Evolutionary conservation across 2,329 filamentous ascomycete genomes (phyloP), one percentile per base, ranked within the genome.

Genomic region (Curvularia sp.): DNA sequence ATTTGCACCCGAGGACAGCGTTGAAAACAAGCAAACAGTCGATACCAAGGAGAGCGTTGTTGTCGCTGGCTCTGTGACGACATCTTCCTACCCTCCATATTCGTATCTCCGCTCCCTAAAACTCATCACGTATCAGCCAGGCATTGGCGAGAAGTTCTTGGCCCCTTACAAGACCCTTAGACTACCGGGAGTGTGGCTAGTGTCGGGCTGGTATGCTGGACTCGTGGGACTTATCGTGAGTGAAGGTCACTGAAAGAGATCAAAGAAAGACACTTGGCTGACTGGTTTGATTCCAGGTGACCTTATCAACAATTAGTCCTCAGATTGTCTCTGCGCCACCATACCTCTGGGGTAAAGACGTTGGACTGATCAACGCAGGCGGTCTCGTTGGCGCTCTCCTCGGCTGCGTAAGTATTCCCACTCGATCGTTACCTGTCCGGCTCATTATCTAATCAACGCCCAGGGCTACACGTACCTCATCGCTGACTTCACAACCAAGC

Each of bases 141-240:
- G 75, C 10, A 49, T 79, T 2, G 39, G 69, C 7, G 56, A 63
- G 5, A 77, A 77, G 23, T 76, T 79, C 55, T 32, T 78, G 32
- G 74, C 70, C 2, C 78, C 78, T 0, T 80, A 72, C 66, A 68
- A 72, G 15, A 69, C 72, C 1, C 65, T 80, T 12, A 68, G 74
- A 2, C 71, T 79, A 21, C 79, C 79, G 3, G 79, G 79, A 32
- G 77, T 77, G 0, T 79, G 78, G 76, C 70, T 80, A 3, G 72
- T 80, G 12, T 75, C 78, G 42, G 58, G 75, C 0, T 78, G 78
- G 68, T 80, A 81, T 53, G 77, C 77, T 5, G 79, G 78, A 1
- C 68, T 80, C 1, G 74, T 80, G 7, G 79, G 76, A 15, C 72
- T 75, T 2, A 71, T 79, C 36, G 77, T 80, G 18, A 48, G 45